These are phyloP conservation scores for Blastosporella zonata DNA, from an alignment of 1,284 basidiomycete genomes.

Conservation along the genomic window DNA sequence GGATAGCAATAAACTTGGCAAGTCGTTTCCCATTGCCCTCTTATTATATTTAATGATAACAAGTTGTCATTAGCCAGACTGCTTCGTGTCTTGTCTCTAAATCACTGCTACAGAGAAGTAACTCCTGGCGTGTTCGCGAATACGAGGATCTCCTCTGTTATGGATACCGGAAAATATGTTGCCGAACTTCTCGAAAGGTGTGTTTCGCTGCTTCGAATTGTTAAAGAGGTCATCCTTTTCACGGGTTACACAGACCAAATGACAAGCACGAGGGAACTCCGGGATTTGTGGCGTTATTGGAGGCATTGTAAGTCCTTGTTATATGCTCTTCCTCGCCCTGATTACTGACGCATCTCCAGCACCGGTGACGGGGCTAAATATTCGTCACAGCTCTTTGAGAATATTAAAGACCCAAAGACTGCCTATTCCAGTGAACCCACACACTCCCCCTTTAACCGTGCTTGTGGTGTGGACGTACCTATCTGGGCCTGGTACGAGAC, in stretches of 20 bases:
- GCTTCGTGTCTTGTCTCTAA: slow-evolving; percentile 7
- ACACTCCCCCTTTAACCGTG: slow-evolving; percentile 12
- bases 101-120: slow-evolving; percentile 42
- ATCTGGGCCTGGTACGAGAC: slow-evolving; percentile 22
- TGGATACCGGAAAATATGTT: slow-evolving; percentile 40
- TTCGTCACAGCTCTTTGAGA: slow-evolving; percentile 20
- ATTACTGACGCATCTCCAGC: slow-evolving; percentile 4
- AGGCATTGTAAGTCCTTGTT: neutral
- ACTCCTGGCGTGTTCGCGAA: slow-evolving; percentile 40
- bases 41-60: neutral
- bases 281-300: slow-evolving; percentile 21
- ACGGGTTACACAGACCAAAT: slow-evolving; percentile 18
- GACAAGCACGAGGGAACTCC: slow-evolving; percentile 26
- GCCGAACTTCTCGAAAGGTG: slow-evolving; percentile 23
- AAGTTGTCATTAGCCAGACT: neutral
- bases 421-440: slow-evolving; percentile 12
- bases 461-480: slow-evolving; percentile 12
- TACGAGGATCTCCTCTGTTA: slow-evolving; percentile 37
- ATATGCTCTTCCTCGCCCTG: neutral
- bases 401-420: slow-evolving; percentile 18
- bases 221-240: no score
- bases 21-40: neutral
- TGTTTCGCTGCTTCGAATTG: neutral
- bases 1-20: slow-evolving; percentile 33
- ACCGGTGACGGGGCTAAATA: slow-evolving; percentile 21